Conservation (phyloP, 208 protist genomes). For the Trypanosoma boissoni region DNA sequence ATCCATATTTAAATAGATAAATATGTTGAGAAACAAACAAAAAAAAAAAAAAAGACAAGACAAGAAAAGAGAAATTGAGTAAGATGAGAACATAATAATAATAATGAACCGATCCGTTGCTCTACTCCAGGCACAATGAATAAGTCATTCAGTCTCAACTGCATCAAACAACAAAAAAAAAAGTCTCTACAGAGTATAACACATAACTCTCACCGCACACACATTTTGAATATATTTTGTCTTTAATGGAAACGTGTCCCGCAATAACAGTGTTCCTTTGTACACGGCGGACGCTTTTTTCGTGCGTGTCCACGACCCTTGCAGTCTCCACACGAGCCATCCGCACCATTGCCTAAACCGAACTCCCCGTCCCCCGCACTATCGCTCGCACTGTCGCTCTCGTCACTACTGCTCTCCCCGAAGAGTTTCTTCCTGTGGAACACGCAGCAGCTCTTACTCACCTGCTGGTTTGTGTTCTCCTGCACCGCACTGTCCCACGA, state of each 20-base stretch:
- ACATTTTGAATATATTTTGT: neutral
- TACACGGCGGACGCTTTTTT: conserved; percentile 32
- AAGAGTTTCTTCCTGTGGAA: conserved; percentile 90
- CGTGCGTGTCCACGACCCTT: conserved; percentile 23
- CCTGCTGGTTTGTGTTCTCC: conserved; percentile 63
- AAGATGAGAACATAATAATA: too few relatives aligned
- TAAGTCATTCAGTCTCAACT: too few relatives aligned
- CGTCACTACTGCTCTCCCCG: conserved; percentile 76
- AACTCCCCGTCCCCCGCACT: neutral
- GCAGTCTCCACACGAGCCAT: neutral
- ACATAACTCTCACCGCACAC: too few relatives aligned
- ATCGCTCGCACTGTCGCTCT: conserved; percentile 30
- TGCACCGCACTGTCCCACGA: conserved; percentile 52
- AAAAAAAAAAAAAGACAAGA: too few relatives aligned
- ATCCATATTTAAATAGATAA: too few relatives aligned
- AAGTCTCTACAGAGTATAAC: too few relatives aligned
- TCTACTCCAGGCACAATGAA: too few relatives aligned
- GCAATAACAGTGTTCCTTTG: conserved; percentile 72
- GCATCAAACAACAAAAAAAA: too few relatives aligned
- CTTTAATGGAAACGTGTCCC: conserved; percentile 64
- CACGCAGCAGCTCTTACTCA: conserved; percentile 85
- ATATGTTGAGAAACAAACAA: too few relatives aligned
- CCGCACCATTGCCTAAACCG: neutral
- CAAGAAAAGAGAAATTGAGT: too few relatives aligned
- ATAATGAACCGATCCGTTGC: too few relatives aligned